A percentile compares a stretch with the other conserved stretches of the same genome.
These are phyloP conservation scores for Coccomyxa sp. DNA, from an alignment of 139 green algal species.

Conservation along the genomic window DNA sequence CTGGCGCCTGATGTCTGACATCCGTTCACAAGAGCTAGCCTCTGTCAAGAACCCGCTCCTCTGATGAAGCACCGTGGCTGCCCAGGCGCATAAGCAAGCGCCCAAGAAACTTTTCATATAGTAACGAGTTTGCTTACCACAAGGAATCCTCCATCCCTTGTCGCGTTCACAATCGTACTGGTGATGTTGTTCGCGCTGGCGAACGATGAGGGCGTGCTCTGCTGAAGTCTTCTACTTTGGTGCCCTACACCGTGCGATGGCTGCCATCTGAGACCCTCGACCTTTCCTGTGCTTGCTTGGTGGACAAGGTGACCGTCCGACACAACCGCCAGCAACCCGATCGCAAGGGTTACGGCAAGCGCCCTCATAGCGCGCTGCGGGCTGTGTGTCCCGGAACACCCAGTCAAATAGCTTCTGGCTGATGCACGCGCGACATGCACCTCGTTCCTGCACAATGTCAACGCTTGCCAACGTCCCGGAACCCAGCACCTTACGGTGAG, in stretches of 20 bases:
- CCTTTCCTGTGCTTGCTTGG: neutral
- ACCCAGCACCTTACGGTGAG: too few species aligned
- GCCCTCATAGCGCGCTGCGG: neutral
- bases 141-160: constrained; percentile 2
- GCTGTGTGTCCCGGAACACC: neutral
- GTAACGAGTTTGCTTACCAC: neutral
- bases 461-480: too few species aligned
- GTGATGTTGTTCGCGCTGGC: neutral
- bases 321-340: neutral
- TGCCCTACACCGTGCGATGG: neutral
- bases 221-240: neutral
- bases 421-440: too few species aligned
- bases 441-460: too few species aligned
- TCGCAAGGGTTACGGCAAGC: neutral
- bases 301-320: neutral
- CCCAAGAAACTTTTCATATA: neutral
- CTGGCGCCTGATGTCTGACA: neutral
- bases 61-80: too few species aligned
- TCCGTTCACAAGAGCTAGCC: neutral
- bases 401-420: neutral
- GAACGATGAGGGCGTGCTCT: neutral
- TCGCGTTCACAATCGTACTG: neutral
- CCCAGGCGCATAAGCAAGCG: neutral
- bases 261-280: neutral
- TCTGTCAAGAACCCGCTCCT: too few species aligned